These are phyloP conservation scores for Cairneyella variabilis DNA, from an alignment of 495 filamentous ascomycete genomes.

Conservation along the genomic window DNA sequence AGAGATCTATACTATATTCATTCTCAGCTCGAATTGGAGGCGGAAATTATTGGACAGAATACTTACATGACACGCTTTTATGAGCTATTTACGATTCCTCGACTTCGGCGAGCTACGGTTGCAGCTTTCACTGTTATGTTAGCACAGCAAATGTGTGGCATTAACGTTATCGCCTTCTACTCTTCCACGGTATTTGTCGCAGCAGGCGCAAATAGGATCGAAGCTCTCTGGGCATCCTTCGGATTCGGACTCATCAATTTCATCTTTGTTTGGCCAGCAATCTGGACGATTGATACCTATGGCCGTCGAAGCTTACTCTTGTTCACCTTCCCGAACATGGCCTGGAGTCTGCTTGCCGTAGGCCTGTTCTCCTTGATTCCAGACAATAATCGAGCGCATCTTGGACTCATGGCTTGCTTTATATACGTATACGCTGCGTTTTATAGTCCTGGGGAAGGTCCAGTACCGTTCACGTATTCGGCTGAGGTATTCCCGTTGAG, in stretches of 20 bases:
- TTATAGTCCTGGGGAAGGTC: slow-evolving; percentile 77
- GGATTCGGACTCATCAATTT: slow-evolving; percentile 83
- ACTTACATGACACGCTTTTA: slow-evolving; percentile 49
- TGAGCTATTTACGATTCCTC: slow-evolving; percentile 56
- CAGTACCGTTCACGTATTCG: slow-evolving; percentile 77
- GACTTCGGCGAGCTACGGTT: slow-evolving; percentile 56
- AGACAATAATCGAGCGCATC: slow-evolving; percentile 41
- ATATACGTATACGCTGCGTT: slow-evolving; percentile 69
- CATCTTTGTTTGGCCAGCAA: slow-evolving; percentile 76
- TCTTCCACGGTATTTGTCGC: slow-evolving; percentile 67
- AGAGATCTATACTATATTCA: slow-evolving; percentile 76
- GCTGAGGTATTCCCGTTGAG: slow-evolving; percentile 76
- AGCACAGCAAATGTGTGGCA: slow-evolving; percentile 28
- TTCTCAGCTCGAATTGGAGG: slow-evolving; percentile 45
- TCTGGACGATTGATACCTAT: slow-evolving; percentile 83
- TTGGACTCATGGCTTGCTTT: slow-evolving; percentile 64
- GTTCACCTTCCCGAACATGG: slow-evolving; percentile 85
- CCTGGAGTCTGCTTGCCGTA: slow-evolving; percentile 69
- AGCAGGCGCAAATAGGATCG: slow-evolving; percentile 51
- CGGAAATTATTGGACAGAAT: slow-evolving; percentile 37
- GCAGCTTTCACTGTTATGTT: slow-evolving; percentile 69
- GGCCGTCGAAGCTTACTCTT: slow-evolving; percentile 73
- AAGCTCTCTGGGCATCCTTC: slow-evolving; percentile 67
- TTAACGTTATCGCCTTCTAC: slow-evolving; percentile 87
- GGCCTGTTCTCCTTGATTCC: slow-evolving; percentile 70